A percentile compares a stretch with the other conserved stretches of the same genome.
phyloP scores from a whole-genome alignment of 139 green algal genomes.

The Volvox africanus region DNA sequence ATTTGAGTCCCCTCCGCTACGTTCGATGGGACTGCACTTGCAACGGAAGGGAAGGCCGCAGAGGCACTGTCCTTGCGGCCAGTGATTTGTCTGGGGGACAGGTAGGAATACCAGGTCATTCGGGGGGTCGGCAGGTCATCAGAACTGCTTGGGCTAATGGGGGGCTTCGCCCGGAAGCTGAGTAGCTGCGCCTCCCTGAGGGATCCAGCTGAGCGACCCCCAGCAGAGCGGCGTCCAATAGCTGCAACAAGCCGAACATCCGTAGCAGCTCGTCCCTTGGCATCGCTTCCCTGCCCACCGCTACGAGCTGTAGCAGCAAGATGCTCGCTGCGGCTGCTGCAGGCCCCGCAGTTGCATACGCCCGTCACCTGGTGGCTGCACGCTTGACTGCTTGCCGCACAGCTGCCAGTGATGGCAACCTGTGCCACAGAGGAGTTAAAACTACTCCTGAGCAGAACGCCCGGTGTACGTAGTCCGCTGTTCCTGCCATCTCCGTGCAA shows the following conservation, averaged over 20 bases:
- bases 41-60: no score
- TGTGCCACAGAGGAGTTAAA: not conserved
- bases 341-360: not conserved
- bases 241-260: no score
- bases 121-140: no score
- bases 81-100: not conserved
- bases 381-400: not conserved
- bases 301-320: not conserved
- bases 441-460: no score
- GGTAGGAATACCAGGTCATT: not conserved
- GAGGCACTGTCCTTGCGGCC: not conserved
- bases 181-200: no score
- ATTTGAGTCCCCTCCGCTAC: not conserved
- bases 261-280: no score
- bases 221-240: no score
- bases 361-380: no score
- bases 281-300: no score
- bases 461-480: not conserved
- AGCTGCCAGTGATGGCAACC: not conserved
- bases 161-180: no score
- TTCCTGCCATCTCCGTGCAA: not conserved
- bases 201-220: no score
- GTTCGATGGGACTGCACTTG: not conserved
- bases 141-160: no score
- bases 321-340: not conserved